Conservation (phyloP, 495 filamentous ascomycete genomes). For the Lophiotrema nucula region DNA sequence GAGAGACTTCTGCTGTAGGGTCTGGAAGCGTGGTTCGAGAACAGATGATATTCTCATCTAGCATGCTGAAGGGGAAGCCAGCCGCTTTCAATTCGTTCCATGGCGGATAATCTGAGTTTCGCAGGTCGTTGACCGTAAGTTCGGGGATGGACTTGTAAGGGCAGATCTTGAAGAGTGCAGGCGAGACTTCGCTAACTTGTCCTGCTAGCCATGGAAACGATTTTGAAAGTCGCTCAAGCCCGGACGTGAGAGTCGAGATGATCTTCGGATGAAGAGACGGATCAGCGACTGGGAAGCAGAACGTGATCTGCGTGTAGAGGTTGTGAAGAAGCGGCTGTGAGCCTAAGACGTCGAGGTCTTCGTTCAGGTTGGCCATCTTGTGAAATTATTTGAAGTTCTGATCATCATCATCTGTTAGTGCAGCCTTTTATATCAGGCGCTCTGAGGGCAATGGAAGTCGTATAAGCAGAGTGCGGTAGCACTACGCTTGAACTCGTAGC, state of each 20-base stretch:
- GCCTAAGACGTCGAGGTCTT: constrained; percentile 5
- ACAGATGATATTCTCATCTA: constrained; percentile 50
- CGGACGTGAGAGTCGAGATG: constrained; percentile 38
- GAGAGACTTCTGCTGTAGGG: constrained; percentile 19
- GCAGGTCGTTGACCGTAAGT: constrained; percentile 1
- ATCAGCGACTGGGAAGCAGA: constrained; percentile 41
- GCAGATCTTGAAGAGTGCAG: constrained; percentile 41
- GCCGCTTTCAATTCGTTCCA: constrained; percentile 45
- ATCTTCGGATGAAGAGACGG: constrained; percentile 35
- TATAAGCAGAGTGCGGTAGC: no score
- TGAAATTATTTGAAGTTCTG: no score
- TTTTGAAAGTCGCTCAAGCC: constrained; percentile 42
- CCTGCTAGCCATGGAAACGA: constrained; percentile 58
- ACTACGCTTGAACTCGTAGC: no score
- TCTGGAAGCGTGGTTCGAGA: constrained; percentile 49
- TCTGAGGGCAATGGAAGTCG: no score
- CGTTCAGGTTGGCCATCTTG: not conserved
- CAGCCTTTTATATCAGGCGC: not conserved
- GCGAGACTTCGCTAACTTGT: constrained; percentile 49
- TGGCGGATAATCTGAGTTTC: constrained; percentile 33
- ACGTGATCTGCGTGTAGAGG: constrained; percentile 50
- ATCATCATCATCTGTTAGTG: no score
- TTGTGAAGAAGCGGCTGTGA: not conserved
- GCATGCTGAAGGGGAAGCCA: constrained; percentile 53
- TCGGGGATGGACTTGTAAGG: constrained; percentile 7